These are phyloP conservation scores for Eremothecium gossypii DNA, from an alignment of 1,139 yeast species.

Conservation along the genomic window DNA sequence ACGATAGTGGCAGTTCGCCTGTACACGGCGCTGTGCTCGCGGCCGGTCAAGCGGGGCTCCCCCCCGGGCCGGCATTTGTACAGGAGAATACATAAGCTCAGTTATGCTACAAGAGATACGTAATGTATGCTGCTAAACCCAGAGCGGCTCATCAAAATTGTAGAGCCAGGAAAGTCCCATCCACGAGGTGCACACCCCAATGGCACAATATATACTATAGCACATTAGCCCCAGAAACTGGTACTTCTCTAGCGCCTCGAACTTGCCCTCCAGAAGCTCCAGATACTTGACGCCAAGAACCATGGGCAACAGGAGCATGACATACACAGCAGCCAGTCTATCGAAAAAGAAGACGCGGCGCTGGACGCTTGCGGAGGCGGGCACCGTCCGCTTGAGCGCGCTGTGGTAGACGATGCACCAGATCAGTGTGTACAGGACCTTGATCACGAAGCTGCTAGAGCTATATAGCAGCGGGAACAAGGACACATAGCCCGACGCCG, in stretches of 20 bases:
- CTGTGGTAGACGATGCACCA: conserved; percentile 78
- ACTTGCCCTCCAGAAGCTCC: conserved; percentile 46
- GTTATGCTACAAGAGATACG: conserved; percentile 1
- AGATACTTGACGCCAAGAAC: conserved; percentile 45
- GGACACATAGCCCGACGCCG: conserved; percentile 78
- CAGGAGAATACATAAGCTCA: neutral
- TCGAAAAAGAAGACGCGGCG: conserved; percentile 57
- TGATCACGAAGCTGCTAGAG: conserved; percentile 68
- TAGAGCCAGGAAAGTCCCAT: conserved; percentile 82
- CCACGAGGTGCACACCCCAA: conserved; percentile 86
- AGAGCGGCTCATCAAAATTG: conserved; percentile 62
- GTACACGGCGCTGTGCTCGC: too few relatives aligned
- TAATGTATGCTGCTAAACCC: conserved; percentile 29
- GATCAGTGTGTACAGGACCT: conserved; percentile 66
- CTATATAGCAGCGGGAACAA: conserved; percentile 82
- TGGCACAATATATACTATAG: conserved; percentile 74
- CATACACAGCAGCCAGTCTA: conserved; percentile 57
- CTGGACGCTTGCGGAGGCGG: conserved; percentile 35
- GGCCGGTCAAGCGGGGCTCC: too few relatives aligned
- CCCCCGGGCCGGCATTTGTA: too few relatives aligned
- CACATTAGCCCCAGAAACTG: conserved; percentile 76
- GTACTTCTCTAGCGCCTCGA: conserved; percentile 37
- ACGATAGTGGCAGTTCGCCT: too few relatives aligned
- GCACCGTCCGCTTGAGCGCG: conserved; percentile 60
- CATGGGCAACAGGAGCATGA: conserved; percentile 59